Base-by-base conservation (phyloP, 139 green algal species). In the Bryopsis sp. region DNA sequence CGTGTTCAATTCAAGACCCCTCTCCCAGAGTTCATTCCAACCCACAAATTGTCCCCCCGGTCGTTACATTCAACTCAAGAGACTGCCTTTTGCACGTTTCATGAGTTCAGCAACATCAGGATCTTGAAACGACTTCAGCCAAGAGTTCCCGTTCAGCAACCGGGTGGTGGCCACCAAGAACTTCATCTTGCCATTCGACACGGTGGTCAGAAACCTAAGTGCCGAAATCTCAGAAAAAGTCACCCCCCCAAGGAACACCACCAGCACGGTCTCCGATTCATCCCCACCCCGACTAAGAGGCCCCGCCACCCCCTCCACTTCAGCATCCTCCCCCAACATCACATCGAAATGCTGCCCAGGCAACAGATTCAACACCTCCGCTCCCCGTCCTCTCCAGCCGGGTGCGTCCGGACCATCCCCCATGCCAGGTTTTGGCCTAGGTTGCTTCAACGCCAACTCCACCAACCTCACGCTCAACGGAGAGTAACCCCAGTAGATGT, bases 161-260 rank as follows among this genome's bases (percentile, higher is more conserved):
- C 86, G 85, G 2, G 89, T 95, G 1, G 90, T 90, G 5, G 86
- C 79, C 36, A 92, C 76, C 3, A 95, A 22, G 73, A 97, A 95
- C 36, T 89, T 78, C 50, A 68, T 76, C 34, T 80, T 72, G 26
- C 78, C 72, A 1, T 85, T 47, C 34, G 72, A 43, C 76, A 81
- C 67, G 15, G 43, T 64, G 58, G 46, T 74, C 33, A 97, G 71
- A 33, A 87, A 95, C 22, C 90, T 78, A 70, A 97, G 74, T 0
- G 89, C 89, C 0, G 82, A 82, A 19, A 97, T 92, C 76, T 97
- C 90, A 7, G 88, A 83, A 48, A 85, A 95, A 7, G 90, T 97
- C 2, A 92, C 81, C 2, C 90, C 90, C 8, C 90, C 90, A 19
- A 97, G 76, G 64, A 97, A 93, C 11, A 90, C 80, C 15, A 97